Percentiles rank a stretch among this genome's conserved stretches.
Conservation (phyloP, 805 yeast genomes). For the Candida qinlingensis region DNA sequence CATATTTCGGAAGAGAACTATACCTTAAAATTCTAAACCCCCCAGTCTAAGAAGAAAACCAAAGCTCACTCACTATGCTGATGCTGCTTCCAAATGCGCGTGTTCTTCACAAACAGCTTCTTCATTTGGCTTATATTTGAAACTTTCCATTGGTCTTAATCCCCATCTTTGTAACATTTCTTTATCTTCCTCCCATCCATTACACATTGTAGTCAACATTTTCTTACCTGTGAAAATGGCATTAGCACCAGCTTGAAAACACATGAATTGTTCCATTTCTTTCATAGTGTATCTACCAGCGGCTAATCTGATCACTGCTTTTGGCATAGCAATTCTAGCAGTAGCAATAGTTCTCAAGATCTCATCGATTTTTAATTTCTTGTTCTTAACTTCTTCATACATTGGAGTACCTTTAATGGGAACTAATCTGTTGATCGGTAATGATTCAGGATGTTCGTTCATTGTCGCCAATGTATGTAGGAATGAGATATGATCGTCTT, state of each 20-base stretch:
- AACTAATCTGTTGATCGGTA: slow-evolving; percentile 77
- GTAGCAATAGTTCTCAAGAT: slow-evolving; percentile 69
- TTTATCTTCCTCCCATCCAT: slow-evolving; percentile 80
- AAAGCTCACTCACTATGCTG: not conserved
- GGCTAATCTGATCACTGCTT: slow-evolving; percentile 63
- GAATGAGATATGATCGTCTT: slow-evolving; percentile 65
- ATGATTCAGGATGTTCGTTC: slow-evolving; percentile 71
- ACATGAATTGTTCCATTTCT: slow-evolving; percentile 66
- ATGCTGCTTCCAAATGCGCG: not conserved
- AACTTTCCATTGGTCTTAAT: slow-evolving; percentile 48
- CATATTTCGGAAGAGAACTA: no score
- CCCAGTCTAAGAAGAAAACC: no score
- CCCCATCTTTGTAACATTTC: slow-evolving; percentile 70
- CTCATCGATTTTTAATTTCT: slow-evolving; percentile 51
- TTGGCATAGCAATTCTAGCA: slow-evolving; percentile 72
- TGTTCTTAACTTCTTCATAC: slow-evolving; percentile 45
- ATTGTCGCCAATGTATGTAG: slow-evolving; percentile 61
- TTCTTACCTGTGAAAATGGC: slow-evolving; percentile 78
- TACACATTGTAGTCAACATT: slow-evolving; percentile 79
- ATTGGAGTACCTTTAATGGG: slow-evolving; percentile 77
- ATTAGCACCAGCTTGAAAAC: slow-evolving; percentile 74
- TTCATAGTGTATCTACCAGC: slow-evolving; percentile 82
- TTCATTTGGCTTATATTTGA: slow-evolving; percentile 20
- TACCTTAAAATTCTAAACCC: no score
- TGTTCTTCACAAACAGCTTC: slow-evolving; percentile 1